Evolutionary conservation across 345 rosid species (phyloP).

Genomic region (Pseudoturritis turrita): DNA sequence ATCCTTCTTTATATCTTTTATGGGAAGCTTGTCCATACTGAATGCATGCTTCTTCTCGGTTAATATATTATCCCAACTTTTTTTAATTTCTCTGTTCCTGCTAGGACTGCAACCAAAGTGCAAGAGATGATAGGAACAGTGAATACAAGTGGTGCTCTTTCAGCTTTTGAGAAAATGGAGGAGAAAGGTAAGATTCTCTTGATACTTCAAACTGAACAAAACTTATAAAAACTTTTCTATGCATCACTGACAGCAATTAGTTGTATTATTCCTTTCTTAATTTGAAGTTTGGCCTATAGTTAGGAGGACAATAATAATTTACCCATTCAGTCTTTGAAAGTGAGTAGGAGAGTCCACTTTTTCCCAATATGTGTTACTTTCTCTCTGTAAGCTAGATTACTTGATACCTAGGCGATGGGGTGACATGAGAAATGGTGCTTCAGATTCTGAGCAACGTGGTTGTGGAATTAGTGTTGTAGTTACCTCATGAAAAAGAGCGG

Average conservation of each 20-base stretch:
- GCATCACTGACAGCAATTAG: neutral
- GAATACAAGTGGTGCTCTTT: constrained; percentile 63
- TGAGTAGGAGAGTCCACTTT: neutral
- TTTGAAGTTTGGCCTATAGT: neutral
- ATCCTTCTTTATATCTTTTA: neutral
- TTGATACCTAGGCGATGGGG: neutral
- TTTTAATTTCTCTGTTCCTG: neutral
- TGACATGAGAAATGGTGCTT: neutral
- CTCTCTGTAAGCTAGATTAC: neutral
- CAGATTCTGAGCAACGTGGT: neutral
- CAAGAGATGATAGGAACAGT: constrained; percentile 80
- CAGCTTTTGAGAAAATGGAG: constrained; percentile 84
- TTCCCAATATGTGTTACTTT: constrained; percentile 4
- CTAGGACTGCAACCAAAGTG: constrained; percentile 76
- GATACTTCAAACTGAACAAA: neutral
- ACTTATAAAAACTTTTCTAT: neutral
- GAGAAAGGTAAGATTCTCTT: constrained; percentile 53
- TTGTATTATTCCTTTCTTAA: neutral
- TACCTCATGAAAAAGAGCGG: neutral
- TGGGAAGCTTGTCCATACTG: neutral
- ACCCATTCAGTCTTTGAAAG: neutral
- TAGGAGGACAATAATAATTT: neutral
- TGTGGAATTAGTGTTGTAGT: neutral
- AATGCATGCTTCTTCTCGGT: neutral
- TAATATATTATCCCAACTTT: neutral